Evolutionary conservation across 768 basidiomycete genomes (phyloP).

Genomic region (Rhodocollybia butyracea): DNA sequence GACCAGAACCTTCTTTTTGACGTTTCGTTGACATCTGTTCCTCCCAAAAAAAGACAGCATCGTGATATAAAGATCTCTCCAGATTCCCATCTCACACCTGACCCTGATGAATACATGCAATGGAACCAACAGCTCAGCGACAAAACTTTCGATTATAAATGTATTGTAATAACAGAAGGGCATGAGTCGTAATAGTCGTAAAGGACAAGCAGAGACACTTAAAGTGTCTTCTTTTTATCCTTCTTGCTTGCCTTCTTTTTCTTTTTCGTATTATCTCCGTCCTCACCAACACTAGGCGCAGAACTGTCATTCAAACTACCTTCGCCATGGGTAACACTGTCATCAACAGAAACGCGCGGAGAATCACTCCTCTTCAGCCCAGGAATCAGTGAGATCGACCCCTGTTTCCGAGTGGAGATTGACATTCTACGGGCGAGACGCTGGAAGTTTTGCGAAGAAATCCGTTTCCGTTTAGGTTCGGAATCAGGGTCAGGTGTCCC

Average conservation of each 20-base stretch:
- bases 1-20: neutral
- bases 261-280: slow-evolving; percentile 53
- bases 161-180: neutral
- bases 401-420: slow-evolving; percentile 55
- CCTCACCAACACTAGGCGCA: slow-evolving; percentile 48
- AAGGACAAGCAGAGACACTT: slow-evolving; percentile 19
- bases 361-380: slow-evolving; percentile 50
- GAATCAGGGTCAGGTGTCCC: slow-evolving; percentile 71
- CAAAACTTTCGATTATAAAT: neutral
- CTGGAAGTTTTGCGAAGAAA: slow-evolving; percentile 85
- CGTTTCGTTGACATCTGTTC: neutral
- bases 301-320: slow-evolving; percentile 50
- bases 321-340: slow-evolving; percentile 32
- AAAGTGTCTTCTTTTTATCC: slow-evolving; percentile 31
- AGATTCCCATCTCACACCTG: slow-evolving; percentile 9
- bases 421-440: slow-evolving; percentile 75
- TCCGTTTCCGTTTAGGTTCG: slow-evolving; percentile 78
- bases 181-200: slow-evolving; percentile 23
- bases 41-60: neutral
- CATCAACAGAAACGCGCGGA: slow-evolving; percentile 44
- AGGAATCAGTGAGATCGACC: slow-evolving; percentile 46
- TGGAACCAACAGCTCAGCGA: no score
- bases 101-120: no score
- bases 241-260: slow-evolving; percentile 65
- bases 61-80: neutral